Base-by-base conservation (phyloP, 768 basidiomycete species). In the Lyophyllum shimeji region DNA sequence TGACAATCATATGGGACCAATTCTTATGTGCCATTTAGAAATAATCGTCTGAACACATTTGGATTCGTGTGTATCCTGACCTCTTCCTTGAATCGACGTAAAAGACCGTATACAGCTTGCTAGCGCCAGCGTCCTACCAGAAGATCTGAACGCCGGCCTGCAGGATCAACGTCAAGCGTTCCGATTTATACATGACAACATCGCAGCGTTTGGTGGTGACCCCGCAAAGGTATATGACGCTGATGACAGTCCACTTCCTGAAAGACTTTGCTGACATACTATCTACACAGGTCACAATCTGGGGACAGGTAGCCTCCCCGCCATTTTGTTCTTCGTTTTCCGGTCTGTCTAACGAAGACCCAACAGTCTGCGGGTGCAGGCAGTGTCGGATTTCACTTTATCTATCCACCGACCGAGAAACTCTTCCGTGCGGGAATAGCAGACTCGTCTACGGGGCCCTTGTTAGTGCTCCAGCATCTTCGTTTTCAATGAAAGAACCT, bases 191-290 rank as follows among this genome's bases (percentile, higher is more conserved):
- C 79, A 86, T 57, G 72, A 84, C 17, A 86, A 90, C 61, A 82
- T 89, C 17, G 77, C 72, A 2, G 76, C 76, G 1, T 89, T 89
- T 62, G 86, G 86, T 12, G 87, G 87, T 0, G 81, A 87, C 67
- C 79, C 81, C 13, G 59, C 68, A 12, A 86, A 84, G 69, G 83
- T 76, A 62, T 37, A 21, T n/a, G n/a, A n/a, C n/a, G n/a, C n/a
- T n/a, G 43, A 27, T 43, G 8, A 42, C 13, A 3, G 21, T 12
- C 34, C n/a, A n/a, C n/a, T n/a, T 25, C 23, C 18, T 11, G 8
- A 18, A 15, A 17, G 13, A 3, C 34, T 21, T 45, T 24, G 29
- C 24, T 56, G 25, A 49, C 7, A n/a, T n/a, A n/a, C 34, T 37
- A 37, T 37, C 34, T 13, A 29, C 7, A 5, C 34, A 82, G 80